Evolutionary conservation across 805 yeast species (phyloP).

Genomic region (Starmerella khaoyaiensis): DNA sequence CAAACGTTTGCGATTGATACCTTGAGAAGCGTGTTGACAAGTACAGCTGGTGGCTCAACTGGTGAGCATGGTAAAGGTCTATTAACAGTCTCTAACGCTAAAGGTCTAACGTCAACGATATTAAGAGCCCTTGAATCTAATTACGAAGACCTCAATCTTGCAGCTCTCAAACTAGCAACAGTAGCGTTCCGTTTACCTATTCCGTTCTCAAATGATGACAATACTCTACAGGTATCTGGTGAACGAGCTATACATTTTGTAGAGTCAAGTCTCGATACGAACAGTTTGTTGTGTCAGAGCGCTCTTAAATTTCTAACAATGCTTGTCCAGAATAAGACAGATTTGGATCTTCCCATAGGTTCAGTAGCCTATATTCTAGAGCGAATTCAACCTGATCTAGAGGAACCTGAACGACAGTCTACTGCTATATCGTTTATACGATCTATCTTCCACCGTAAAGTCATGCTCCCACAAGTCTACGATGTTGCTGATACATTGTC

Average conservation of each 20-base stretch:
- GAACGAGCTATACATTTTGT: conserved; percentile 37
- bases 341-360: conserved; percentile 50
- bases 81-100: conserved; percentile 45
- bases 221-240: conserved; percentile 22
- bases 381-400: conserved; percentile 70
- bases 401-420: conserved; percentile 80
- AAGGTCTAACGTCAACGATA: conserved; percentile 64
- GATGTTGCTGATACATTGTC: conserved; percentile 74
- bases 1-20: conserved; percentile 69
- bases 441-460: conserved; percentile 59
- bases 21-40: conserved; percentile 49
- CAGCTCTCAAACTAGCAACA: conserved; percentile 52
- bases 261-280: conserved; percentile 64
- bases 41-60: conserved; percentile 38
- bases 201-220: conserved; percentile 33
- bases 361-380: conserved; percentile 63
- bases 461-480: conserved; percentile 76
- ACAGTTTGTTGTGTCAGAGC: conserved; percentile 66
- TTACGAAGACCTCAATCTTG: conserved; percentile 63
- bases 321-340: conserved; percentile 55
- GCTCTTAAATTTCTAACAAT: conserved; percentile 49
- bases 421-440: conserved; percentile 74
- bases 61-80: conserved; percentile 27
- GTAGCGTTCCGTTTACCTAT: conserved; percentile 51
- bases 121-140: conserved; percentile 48